These are phyloP conservation scores for Penstemon barbatus DNA, from an alignment of 257 asterid species.

Conservation along the genomic window DNA sequence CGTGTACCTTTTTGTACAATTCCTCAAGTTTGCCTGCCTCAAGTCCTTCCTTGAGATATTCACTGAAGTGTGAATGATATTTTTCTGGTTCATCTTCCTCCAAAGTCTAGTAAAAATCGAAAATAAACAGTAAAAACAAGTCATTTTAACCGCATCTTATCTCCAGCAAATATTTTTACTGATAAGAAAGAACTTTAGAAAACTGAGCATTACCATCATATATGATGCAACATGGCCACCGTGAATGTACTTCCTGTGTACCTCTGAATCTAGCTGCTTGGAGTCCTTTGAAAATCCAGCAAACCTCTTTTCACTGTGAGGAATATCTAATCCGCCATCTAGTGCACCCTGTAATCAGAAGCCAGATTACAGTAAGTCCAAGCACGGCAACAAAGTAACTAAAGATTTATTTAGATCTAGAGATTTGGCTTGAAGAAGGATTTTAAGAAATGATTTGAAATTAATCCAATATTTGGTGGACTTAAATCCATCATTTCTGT, in stretches of 20 bases:
- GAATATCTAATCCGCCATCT: slow-evolving; percentile 80
- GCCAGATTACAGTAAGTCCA: too few relatives aligned
- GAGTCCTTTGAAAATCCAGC: slow-evolving; percentile 71
- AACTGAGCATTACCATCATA: slow-evolving; percentile 45
- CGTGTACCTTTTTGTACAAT: slow-evolving; percentile 50
- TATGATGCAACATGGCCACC: slow-evolving; percentile 73
- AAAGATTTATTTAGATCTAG: too few relatives aligned
- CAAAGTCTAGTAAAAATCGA: slow-evolving; percentile 29
- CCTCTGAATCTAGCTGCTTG: slow-evolving; percentile 66
- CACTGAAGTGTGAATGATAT: slow-evolving; percentile 44
- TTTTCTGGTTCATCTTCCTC: slow-evolving; percentile 58
- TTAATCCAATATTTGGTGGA: too few relatives aligned
- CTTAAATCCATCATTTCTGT: too few relatives aligned
- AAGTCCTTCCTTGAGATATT: slow-evolving; percentile 39
- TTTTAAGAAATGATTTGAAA: too few relatives aligned
- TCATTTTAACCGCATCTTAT: neutral
- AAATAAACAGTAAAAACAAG: neutral
- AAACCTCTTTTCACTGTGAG: slow-evolving; percentile 82
- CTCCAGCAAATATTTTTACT: neutral
- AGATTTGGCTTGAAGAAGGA: too few relatives aligned
- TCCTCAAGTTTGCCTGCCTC: slow-evolving; percentile 44
- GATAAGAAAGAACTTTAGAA: slow-evolving; percentile 4
- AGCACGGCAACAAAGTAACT: too few relatives aligned
- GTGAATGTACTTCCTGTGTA: slow-evolving; percentile 68
- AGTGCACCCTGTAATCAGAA: slow-evolving; percentile 57